Percentiles rank a stretch among this genome's conserved stretches.
phyloP scores from a whole-genome alignment of 768 basidiomycete species.

The Cystobasidium tubakii region DNA sequence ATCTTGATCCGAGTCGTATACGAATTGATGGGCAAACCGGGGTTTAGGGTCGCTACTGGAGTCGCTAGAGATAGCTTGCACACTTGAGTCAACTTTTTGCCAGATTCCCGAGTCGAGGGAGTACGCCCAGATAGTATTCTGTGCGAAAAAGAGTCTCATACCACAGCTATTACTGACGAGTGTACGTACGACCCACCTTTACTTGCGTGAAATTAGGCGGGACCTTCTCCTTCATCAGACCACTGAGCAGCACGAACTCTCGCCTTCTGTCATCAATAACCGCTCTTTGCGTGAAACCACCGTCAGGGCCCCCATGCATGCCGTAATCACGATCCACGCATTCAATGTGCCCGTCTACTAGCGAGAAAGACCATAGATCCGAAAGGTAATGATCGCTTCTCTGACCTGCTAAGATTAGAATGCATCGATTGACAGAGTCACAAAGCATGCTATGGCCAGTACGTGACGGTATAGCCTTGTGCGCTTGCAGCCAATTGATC shows the following conservation, averaged over 20 bases:
- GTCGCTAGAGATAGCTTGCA: background rate
- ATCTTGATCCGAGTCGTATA: conserved; percentile 24
- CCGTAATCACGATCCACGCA: conserved; percentile 18
- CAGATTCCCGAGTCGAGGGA: background rate
- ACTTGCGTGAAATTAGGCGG: conserved; percentile 33
- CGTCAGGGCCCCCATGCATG: conserved; percentile 29
- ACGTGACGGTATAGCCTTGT: conserved; percentile 40
- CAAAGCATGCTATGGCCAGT: conserved; percentile 43
- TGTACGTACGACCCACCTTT: background rate
- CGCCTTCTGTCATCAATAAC: background rate
- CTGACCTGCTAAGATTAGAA: conserved; percentile 42
- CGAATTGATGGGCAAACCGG: conserved; percentile 36
- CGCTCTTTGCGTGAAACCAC: conserved; percentile 34
- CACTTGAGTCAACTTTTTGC: background rate
- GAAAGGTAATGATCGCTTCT: conserved; percentile 40
- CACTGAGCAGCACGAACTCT: conserved; percentile 23
- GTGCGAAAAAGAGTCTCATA: background rate
- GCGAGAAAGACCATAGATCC: conserved; percentile 40
- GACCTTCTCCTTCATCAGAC: conserved; percentile 4
- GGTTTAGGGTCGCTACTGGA: conserved; percentile 12
- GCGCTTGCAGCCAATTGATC: background rate
- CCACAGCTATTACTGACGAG: background rate
- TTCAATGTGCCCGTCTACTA: background rate
- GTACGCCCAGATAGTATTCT: conserved; percentile 28
- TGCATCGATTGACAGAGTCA: conserved; percentile 30